These are phyloP conservation scores for Anethum foeniculum DNA, from an alignment of 140 eudicot genomes.

Conservation along the genomic window DNA sequence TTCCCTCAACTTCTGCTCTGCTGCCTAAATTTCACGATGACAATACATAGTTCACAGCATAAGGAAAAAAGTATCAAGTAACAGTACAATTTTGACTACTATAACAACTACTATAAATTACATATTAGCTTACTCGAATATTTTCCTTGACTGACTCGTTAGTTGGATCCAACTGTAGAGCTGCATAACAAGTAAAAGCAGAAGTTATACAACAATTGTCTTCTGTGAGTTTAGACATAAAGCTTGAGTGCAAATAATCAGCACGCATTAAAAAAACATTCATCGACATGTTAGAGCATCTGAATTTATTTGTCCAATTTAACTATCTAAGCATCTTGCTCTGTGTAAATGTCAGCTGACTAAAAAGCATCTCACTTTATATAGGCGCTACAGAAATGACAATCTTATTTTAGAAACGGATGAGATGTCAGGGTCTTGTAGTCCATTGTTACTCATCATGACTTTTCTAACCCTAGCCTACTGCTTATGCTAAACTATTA, in stretches of 20 bases:
- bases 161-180: constrained; percentile 82
- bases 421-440: not conserved
- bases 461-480: not conserved
- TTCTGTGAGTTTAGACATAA: not conserved
- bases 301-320: not conserved
- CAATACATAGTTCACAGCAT: not conserved
- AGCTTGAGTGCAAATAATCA: not conserved
- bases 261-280: not conserved
- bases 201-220: not conserved
- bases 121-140: constrained; percentile 54
- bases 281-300: not conserved
- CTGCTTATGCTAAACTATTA: not conserved
- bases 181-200: constrained; percentile 29
- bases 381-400: not conserved
- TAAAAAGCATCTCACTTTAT: not conserved
- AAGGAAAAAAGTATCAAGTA: not conserved
- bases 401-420: not conserved
- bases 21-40: constrained; percentile 37
- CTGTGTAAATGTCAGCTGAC: not conserved
- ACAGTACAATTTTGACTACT: not conserved
- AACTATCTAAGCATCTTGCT: not conserved
- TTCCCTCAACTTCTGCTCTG: constrained; percentile 66
- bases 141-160: constrained; percentile 65
- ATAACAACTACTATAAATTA: not conserved
- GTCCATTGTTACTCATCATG: not conserved